Conservation (phyloP, 2,329 filamentous ascomycete genomes). For the Apiospora rasikravindrae region DNA sequence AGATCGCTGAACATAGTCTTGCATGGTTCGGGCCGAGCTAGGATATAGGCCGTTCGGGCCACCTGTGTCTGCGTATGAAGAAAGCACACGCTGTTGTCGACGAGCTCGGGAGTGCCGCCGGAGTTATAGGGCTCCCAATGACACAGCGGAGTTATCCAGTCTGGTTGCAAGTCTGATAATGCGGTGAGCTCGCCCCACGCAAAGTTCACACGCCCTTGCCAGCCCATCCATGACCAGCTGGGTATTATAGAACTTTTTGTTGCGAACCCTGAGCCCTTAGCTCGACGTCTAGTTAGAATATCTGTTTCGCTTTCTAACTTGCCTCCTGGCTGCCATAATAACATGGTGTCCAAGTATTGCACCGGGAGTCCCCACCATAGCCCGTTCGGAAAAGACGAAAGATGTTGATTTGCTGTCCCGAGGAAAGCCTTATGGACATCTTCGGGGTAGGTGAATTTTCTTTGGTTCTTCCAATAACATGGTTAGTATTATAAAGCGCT, state of each 20-base stretch:
- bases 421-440: not conserved
- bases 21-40: no score
- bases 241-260: not conserved
- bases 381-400: not conserved
- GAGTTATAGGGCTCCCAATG: no score
- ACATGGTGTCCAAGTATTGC: not conserved
- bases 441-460: not conserved
- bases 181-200: no score
- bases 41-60: no score
- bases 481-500: no score
- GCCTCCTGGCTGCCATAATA: not conserved
- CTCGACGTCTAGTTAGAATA: not conserved
- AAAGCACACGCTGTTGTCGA: no score
- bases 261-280: not conserved
- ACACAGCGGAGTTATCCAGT: not conserved
- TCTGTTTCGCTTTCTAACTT: not conserved
- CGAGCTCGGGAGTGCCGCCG: no score
- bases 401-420: not conserved
- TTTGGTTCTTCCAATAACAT: not conserved
- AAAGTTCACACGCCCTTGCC: not conserved
- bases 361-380: not conserved
- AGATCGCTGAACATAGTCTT: no score
- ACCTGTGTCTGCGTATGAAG: no score
- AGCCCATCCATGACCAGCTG: conserved; percentile 19
- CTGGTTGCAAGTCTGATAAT: no score